phyloP scores from a whole-genome alignment of 23 red algal species.

The Gracilaria gracilis region DNA sequence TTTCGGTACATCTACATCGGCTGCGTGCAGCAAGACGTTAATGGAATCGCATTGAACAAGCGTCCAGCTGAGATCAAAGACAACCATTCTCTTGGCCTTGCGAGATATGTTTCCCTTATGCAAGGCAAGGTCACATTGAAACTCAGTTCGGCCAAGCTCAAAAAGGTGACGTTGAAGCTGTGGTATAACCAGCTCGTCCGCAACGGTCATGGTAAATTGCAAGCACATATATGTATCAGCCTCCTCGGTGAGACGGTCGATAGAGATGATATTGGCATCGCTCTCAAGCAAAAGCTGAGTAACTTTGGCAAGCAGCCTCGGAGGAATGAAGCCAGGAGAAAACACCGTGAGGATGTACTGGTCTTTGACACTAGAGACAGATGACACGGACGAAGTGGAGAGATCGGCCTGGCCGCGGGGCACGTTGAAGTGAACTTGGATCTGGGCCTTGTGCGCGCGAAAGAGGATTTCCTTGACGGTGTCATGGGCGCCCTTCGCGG shows the following conservation, averaged over 20 bases:
- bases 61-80: slow-evolving; percentile 98
- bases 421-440: slow-evolving; percentile 73
- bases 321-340: slow-evolving; percentile 43
- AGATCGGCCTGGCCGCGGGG: neutral
- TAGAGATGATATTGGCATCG: slow-evolving; percentile 46
- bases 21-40: slow-evolving; percentile 78
- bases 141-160: slow-evolving; percentile 54
- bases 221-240: slow-evolving; percentile 70
- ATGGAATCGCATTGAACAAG: slow-evolving; percentile 89
- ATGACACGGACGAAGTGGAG: slow-evolving; percentile 16
- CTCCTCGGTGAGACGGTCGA: slow-evolving; percentile 63
- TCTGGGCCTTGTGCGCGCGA: slow-evolving; percentile 59
- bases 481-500: slow-evolving; percentile 34
- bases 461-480: slow-evolving; percentile 74
- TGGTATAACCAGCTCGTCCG: slow-evolving; percentile 3
- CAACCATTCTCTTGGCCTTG: slow-evolving; percentile 94
- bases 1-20: slow-evolving; percentile 10
- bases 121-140: slow-evolving; percentile 83
- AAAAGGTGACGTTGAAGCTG: slow-evolving; percentile 39
- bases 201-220: slow-evolving; percentile 54
- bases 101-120: slow-evolving; percentile 75
- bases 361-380: neutral
- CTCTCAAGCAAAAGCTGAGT: slow-evolving; percentile 22
- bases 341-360: slow-evolving; percentile 70
- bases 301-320: slow-evolving; percentile 48